phyloP scores from a whole-genome alignment of 768 basidiomycete genomes.

The Kwoniella sp. region DNA sequence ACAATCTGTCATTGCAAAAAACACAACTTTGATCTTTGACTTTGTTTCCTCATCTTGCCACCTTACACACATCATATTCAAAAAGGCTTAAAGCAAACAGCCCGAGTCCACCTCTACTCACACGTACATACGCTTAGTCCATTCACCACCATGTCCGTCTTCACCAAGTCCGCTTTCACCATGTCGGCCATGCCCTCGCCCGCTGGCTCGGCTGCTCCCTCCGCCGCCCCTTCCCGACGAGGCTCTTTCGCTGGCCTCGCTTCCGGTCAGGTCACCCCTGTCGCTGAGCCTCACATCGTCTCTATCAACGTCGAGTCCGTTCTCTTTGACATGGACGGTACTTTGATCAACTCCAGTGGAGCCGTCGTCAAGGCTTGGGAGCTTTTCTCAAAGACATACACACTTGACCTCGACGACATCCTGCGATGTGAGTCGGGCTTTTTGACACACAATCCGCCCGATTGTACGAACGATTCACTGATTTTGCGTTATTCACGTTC shows the following conservation, averaged over 20 bases:
- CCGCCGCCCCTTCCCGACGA: conserved; percentile 38
- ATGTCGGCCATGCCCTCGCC: conserved; percentile 51
- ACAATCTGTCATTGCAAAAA: neutral
- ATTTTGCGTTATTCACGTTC: no score
- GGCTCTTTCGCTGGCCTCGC: conserved; percentile 34
- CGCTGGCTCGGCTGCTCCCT: conserved; percentile 32
- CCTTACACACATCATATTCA: conserved; percentile 1
- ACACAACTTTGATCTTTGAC: conserved; percentile 1
- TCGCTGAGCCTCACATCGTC: conserved; percentile 47
- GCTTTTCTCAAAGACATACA: conserved; percentile 66
- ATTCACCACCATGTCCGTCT: conserved; percentile 51
- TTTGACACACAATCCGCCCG: neutral
- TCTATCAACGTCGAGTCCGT: conserved; percentile 50
- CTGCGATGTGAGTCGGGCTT: conserved; percentile 44
- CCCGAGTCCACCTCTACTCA: neutral
- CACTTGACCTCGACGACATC: conserved; percentile 53
- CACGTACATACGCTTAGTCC: neutral
- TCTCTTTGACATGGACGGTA: conserved; percentile 53
- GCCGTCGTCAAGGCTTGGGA: conserved; percentile 78
- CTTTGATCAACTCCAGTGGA: conserved; percentile 64
- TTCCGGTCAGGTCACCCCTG: conserved; percentile 41
- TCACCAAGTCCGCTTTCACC: conserved; percentile 53
- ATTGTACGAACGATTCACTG: no score
- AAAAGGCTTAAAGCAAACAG: conserved; percentile 3
- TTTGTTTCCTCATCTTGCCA: neutral